Percentiles rank a stretch among this genome's conserved stretches.
These are phyloP conservation scores for Aspergillus biplanus DNA, from an alignment of 495 filamentous ascomycete species.

Conservation along the genomic window DNA sequence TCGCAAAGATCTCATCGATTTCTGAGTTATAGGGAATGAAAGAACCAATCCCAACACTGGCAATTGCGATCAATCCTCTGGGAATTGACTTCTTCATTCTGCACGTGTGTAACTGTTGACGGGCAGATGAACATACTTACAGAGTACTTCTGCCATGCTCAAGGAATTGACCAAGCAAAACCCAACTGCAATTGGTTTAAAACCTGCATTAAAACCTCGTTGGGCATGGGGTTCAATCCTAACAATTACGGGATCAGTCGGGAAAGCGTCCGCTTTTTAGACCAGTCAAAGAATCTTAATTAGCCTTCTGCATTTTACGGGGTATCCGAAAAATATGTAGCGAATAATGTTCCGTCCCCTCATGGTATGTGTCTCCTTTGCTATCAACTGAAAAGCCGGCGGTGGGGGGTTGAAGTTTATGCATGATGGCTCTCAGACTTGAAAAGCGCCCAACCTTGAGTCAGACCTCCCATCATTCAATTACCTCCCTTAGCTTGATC, in stretches of 20 bases:
- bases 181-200: not conserved
- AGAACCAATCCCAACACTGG: not conserved
- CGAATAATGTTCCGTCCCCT: not conserved
- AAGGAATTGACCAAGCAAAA: conserved; percentile 1
- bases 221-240: not conserved
- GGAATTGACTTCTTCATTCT: conserved; percentile 5
- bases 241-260: not conserved
- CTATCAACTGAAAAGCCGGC: not conserved
- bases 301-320: not conserved
- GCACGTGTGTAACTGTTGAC: conserved; percentile 2
- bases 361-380: not conserved
- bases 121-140: conserved; percentile 1
- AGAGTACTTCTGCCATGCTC: not conserved
- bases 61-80: not conserved
- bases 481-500: not conserved
- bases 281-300: conserved; percentile 2
- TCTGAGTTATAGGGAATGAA: not conserved
- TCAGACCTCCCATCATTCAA: not conserved
- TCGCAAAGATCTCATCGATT: conserved; percentile 6
- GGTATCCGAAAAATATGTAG: not conserved
- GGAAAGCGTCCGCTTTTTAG: not conserved
- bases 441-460: conserved; percentile 1
- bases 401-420: not conserved
- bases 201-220: not conserved
- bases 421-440: conserved; percentile 2